phyloP scores from a whole-genome alignment of 805 yeast genomes.

The Myxozyma kluyveri region DNA sequence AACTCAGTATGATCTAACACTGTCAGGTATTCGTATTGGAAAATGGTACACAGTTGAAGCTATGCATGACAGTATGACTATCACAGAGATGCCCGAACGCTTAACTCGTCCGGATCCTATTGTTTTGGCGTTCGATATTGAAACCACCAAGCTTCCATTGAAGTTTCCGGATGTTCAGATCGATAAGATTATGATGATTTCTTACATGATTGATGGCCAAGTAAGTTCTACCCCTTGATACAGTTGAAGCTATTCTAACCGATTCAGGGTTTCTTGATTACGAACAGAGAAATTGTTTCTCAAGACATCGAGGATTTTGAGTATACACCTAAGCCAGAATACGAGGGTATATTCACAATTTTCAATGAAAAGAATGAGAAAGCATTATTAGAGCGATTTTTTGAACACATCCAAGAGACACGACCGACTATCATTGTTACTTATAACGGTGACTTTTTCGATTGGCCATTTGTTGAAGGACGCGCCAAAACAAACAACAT shows the following conservation, averaged over 20 bases:
- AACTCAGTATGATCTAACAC: not conserved
- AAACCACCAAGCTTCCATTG: slow-evolving; percentile 92
- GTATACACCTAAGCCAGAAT: slow-evolving; percentile 96
- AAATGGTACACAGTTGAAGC: slow-evolving; percentile 89
- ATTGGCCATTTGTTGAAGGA: slow-evolving; percentile 97
- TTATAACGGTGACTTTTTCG: slow-evolving; percentile 97
- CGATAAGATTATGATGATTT: slow-evolving; percentile 97
- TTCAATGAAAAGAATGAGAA: slow-evolving; percentile 88
- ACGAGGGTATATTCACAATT: slow-evolving; percentile 82
- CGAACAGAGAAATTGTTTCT: slow-evolving; percentile 89
- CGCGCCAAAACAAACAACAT: slow-evolving; percentile 80
- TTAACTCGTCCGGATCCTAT: slow-evolving; percentile 97
- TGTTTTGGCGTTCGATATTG: slow-evolving; percentile 94
- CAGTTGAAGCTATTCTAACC: not conserved
- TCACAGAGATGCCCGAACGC: slow-evolving; percentile 64
- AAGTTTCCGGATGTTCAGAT: slow-evolving; percentile 90
- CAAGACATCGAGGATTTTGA: slow-evolving; percentile 96
- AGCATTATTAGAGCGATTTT: slow-evolving; percentile 69
- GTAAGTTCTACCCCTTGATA: not conserved
- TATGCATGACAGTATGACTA: slow-evolving; percentile 51
- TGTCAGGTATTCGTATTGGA: slow-evolving; percentile 71
- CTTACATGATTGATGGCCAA: slow-evolving; percentile 98
- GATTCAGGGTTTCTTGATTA: slow-evolving; percentile 70
- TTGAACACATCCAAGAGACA: slow-evolving; percentile 83
- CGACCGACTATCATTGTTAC: slow-evolving; percentile 97